phyloP scores from a whole-genome alignment of 192 early-diverging fungal genomes.

The Piromyces finnis region DNA sequence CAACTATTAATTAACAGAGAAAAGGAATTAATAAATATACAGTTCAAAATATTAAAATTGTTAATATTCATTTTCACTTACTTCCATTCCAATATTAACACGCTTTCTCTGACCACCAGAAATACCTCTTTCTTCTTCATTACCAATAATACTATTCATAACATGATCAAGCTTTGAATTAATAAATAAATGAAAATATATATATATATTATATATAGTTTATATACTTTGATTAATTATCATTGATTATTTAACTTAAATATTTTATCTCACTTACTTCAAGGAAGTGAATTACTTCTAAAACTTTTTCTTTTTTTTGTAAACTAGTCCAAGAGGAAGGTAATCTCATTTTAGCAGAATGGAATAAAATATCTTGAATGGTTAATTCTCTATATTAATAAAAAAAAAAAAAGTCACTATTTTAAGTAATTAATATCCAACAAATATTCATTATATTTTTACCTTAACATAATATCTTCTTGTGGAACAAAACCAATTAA shows the following conservation, averaged over 20 bases:
- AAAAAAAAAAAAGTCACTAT: no score
- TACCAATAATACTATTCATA: slow-evolving; percentile 33
- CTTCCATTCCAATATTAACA: slow-evolving; percentile 63
- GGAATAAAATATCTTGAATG: slow-evolving; percentile 57
- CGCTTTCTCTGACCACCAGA: slow-evolving; percentile 58
- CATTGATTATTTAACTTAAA: background rate
- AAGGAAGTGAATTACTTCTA: slow-evolving; percentile 42
- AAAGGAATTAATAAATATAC: no score
- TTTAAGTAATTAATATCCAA: no score
- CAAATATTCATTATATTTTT: background rate
- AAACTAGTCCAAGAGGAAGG: slow-evolving; percentile 10
- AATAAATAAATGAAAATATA: no score
- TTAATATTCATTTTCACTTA: background rate
- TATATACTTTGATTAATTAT: no score
- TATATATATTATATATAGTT: no score
- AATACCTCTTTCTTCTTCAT: slow-evolving; percentile 43
- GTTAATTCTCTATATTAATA: slow-evolving; percentile 48
- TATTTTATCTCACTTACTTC: slow-evolving; percentile 22
- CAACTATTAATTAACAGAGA: no score
- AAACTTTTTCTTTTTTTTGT: slow-evolving; percentile 39
- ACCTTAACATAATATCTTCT: slow-evolving; percentile 36
- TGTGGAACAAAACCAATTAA: slow-evolving; percentile 58
- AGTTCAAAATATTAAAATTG: no score
- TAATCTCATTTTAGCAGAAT: slow-evolving; percentile 56
- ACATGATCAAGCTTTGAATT: background rate